A percentile compares a stretch with the other conserved stretches of the same genome.
phyloP scores from a whole-genome alignment of 169 alveolate genomes.

The Eimeria falciformis region DNA sequence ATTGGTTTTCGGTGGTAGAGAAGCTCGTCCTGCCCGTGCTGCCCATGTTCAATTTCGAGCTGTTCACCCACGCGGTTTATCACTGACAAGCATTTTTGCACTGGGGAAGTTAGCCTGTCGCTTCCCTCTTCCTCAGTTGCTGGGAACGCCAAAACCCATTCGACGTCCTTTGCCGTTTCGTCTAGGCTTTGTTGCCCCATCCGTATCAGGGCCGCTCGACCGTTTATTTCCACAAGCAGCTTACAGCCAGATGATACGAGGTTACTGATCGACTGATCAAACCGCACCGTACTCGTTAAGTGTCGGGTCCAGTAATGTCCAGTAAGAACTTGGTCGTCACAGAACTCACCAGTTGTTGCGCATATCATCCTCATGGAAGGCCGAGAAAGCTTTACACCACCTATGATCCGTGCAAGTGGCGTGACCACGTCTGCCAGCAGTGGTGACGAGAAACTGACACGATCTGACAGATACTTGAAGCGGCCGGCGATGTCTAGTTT shows the following conservation, averaged over 20 bases:
- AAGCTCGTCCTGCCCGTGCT: conserved; percentile 69
- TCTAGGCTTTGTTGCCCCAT: conserved; percentile 79
- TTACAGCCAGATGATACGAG: conserved; percentile 76
- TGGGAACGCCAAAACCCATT: conserved; percentile 76
- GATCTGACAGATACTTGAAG: conserved; percentile 72
- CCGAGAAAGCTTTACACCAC: conserved; percentile 71
- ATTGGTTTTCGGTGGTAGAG: conserved; percentile 79
- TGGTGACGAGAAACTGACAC: conserved; percentile 76
- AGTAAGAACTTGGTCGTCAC: conserved; percentile 68
- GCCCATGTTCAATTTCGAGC: conserved; percentile 72
- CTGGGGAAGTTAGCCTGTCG: conserved; percentile 25
- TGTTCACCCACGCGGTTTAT: conserved; percentile 44
- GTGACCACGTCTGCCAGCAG: conserved; percentile 74
- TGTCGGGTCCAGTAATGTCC: conserved; percentile 79
- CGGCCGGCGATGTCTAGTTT: conserved; percentile 77
- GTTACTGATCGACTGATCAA: conserved; percentile 73
- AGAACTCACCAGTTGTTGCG: conserved; percentile 81
- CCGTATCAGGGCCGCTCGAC: conserved; percentile 63
- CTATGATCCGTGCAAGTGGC: conserved; percentile 80
- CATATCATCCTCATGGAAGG: conserved; percentile 81
- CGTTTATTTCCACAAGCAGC: conserved; percentile 76
- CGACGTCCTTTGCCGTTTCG: conserved; percentile 72
- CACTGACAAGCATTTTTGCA: conserved; percentile 33
- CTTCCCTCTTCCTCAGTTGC: conserved; percentile 59
- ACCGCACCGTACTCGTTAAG: conserved; percentile 64